A percentile compares a stretch with the other conserved stretches of the same genome.
These are phyloP conservation scores for Ophiocordyceps australis DNA, from an alignment of 2,329 filamentous ascomycete species.

Conservation along the genomic window DNA sequence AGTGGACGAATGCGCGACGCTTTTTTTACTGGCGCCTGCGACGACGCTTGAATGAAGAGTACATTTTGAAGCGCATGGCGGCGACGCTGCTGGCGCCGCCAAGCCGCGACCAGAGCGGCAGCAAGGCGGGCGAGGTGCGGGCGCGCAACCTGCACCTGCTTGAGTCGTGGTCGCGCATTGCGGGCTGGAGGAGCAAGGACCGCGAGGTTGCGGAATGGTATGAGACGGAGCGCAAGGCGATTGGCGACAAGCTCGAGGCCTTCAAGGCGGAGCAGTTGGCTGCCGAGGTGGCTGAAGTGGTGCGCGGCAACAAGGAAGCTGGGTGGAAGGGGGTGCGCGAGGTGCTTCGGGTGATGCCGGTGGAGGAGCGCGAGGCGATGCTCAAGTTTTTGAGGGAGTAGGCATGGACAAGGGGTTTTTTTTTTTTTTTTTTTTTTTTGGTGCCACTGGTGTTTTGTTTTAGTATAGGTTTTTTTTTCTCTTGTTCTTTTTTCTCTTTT, in stretches of 20 bases:
- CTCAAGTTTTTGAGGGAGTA: slow-evolving; percentile 37
- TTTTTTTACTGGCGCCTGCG: slow-evolving; percentile 99
- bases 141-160: slow-evolving; percentile 55
- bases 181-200: slow-evolving; percentile 64
- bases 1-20: slow-evolving; percentile 77
- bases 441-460: neutral
- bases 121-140: slow-evolving; percentile 34
- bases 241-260: slow-evolving; percentile 69
- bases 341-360: slow-evolving; percentile 70
- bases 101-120: slow-evolving; percentile 11
- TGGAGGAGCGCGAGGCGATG: slow-evolving; percentile 73
- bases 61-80: slow-evolving; percentile 81
- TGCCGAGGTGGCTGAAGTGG: slow-evolving; percentile 23
- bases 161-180: slow-evolving; percentile 65
- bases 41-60: slow-evolving; percentile 90
- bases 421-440: neutral
- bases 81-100: slow-evolving; percentile 16
- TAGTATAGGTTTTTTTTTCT: neutral
- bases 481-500: too few species aligned
- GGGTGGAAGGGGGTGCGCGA: slow-evolving; percentile 74
- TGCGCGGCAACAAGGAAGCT: slow-evolving; percentile 38
- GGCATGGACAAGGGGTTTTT: neutral
- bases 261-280: slow-evolving; percentile 57
- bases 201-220: slow-evolving; percentile 84
- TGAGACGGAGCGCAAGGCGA: slow-evolving; percentile 74